Conservation (phyloP, 2,329 filamentous ascomycete genomes). For the Rhynchosporium agropyri region DNA sequence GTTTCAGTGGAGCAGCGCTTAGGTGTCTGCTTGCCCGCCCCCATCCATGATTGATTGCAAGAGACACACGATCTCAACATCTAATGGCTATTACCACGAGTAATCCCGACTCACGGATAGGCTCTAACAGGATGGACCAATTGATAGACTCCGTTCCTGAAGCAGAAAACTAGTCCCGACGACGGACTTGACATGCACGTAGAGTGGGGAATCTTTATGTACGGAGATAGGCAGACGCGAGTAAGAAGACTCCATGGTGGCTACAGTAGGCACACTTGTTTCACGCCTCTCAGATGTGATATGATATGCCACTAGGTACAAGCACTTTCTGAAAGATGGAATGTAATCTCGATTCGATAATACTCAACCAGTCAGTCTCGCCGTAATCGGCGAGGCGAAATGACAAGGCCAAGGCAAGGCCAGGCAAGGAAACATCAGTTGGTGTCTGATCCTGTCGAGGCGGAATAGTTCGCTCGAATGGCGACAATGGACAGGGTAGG, state of each 20-base stretch:
- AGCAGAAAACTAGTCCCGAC: background rate
- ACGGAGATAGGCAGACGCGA: constrained; percentile 10
- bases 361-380: constrained; percentile 3
- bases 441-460: background rate
- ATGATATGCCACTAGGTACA: background rate
- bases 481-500: background rate
- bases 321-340: background rate
- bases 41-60: background rate
- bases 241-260: constrained; percentile 8
- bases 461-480: constrained; percentile 6
- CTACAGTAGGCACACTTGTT: constrained; percentile 3
- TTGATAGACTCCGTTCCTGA: background rate
- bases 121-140: background rate
- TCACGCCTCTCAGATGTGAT: background rate
- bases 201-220: constrained; percentile 9
- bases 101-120: background rate
- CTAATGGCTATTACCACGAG: background rate
- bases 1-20: background rate
- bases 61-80: background rate
- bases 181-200: constrained; percentile 14
- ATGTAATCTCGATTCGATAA: constrained; percentile 5
- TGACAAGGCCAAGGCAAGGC: background rate
- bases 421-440: background rate
- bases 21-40: background rate
- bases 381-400: constrained; percentile 12